Evolutionary conservation across 2,329 filamentous ascomycete genomes (phyloP).

Genomic region (Stemphylium lycopersici): DNA sequence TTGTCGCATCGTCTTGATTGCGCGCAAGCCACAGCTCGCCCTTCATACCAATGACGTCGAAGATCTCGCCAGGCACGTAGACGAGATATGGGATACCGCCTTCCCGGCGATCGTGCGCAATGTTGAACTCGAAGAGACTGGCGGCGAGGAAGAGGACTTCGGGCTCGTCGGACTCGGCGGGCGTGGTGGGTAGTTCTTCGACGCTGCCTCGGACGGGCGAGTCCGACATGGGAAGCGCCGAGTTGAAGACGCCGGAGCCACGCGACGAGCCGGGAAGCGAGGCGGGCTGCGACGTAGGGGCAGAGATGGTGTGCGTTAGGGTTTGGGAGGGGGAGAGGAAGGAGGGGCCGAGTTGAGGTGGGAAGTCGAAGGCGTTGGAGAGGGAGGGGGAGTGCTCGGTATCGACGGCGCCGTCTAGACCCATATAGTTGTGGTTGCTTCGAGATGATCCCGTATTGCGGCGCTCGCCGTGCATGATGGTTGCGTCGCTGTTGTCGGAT

Average conservation of each 20-base stretch:
- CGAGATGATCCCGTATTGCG: conserved; percentile 29
- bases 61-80: conserved; percentile 85
- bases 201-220: conserved; percentile 35
- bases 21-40: conserved; percentile 97
- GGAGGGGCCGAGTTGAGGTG: conserved; percentile 35
- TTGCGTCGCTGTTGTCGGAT: conserved; percentile 39
- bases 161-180: conserved; percentile 62
- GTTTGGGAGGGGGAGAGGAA: conserved; percentile 34
- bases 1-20: conserved; percentile 87
- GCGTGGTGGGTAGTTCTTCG: conserved; percentile 32
- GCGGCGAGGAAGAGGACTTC: conserved; percentile 89
- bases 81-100: conserved; percentile 95
- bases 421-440: conserved; percentile 29
- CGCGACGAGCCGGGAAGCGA: conserved; percentile 51
- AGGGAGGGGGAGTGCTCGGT: conserved; percentile 23
- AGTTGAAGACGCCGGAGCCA: conserved; percentile 82
- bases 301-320: conserved; percentile 23
- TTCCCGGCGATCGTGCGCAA: conserved; percentile 87
- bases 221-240: conserved; percentile 81
- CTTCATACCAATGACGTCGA: conserved; percentile 84
- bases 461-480: conserved; percentile 31
- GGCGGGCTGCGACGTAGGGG: conserved; percentile 25
- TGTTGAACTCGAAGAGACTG: conserved; percentile 96
- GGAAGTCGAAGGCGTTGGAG: conserved; percentile 30
- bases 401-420: conserved; percentile 39